Evolutionary conservation across 352 stramenopile species (phyloP), one percentile per base, ranked within the genome.

Genomic region (Nothophytophthora sp.): DNA sequence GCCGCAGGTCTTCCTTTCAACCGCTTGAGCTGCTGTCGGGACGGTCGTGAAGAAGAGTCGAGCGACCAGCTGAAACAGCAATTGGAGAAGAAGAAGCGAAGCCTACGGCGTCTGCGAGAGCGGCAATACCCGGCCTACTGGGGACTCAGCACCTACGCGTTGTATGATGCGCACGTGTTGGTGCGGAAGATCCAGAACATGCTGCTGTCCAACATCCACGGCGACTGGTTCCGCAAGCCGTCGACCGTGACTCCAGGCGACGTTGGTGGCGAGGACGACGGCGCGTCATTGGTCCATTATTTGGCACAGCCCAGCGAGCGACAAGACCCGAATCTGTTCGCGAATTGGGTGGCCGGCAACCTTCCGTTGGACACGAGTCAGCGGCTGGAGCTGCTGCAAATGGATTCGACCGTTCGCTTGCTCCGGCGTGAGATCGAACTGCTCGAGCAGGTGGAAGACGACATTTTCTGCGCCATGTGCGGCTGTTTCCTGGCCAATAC

Each of bases 281-380:
- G 63, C 32, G 57, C 49, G 29, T 55, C 39, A 13, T 45, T 73
- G 30, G 52, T 44, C 37, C 52, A 67, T 42, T 79, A 66, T 20
- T 52, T 82, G 36, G 50, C 58, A 20, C 30, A 72, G 36, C 50
- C 67, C 7, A 76, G 72, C 37, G 62, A 82, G 18, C 61, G 61
- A 27, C 66, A 75, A 27, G 82, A 92, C 42, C 75, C 82, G 12
- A 83, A 80, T 23, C 61, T 73, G 22, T 95, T 93, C 24, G 81
- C 82, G 4, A 89, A 88, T 40, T 95, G 85, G 85, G 69, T 95
- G 6, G 81, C 80, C 30, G 61, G 65, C 1, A 91, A 92, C 33
- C 52, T 95, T 35, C 79, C 81, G 27, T 41, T 92, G 35, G 73
- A 79, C 38, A 75, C 78, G n/a, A 12, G 23, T 5, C 63, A 88